phyloP scores from a whole-genome alignment of 1,284 basidiomycete species.

The Kwoniella shivajii region DNA sequence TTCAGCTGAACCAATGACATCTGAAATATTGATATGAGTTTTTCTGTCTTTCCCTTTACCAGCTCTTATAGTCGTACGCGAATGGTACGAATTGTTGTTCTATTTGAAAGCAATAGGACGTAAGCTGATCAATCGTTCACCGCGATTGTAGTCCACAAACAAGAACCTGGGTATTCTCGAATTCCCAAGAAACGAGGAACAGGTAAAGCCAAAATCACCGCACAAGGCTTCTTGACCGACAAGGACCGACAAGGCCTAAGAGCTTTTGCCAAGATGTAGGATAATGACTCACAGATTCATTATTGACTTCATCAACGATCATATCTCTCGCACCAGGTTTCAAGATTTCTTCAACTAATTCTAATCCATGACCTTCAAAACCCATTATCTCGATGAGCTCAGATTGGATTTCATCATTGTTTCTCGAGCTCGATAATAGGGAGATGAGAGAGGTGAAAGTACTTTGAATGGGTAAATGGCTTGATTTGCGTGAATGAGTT shows the following conservation, averaged over 20 bases:
- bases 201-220: too few relatives aligned
- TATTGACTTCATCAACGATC: conserved; percentile 16
- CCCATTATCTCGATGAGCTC: conserved; percentile 82
- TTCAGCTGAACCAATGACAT: conserved; percentile 43
- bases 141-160: too few relatives aligned
- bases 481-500: too few relatives aligned
- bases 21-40: conserved; percentile 42
- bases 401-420: conserved; percentile 72
- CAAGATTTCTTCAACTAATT: conserved; percentile 48
- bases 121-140: too few relatives aligned
- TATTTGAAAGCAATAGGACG: too few relatives aligned
- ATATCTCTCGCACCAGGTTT: conserved; percentile 35
- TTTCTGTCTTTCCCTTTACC: conserved; percentile 39
- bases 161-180: too few relatives aligned
- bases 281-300: background rate
- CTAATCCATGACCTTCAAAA: conserved; percentile 66
- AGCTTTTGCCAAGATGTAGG: background rate
- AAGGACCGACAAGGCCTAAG: too few relatives aligned
- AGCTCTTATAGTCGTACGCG: conserved; percentile 30
- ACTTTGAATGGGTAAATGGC: conserved; percentile 33
- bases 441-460: conserved; percentile 38
- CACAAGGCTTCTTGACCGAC: too few relatives aligned
- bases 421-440: conserved; percentile 37
- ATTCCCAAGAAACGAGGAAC: too few relatives aligned
- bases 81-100: too few relatives aligned